Percentiles rank a stretch among this genome's conserved stretches.
Evolutionary conservation across 2,329 filamentous ascomycete species (phyloP).

Genomic region (Pseudogymnoascus sp.): DNA sequence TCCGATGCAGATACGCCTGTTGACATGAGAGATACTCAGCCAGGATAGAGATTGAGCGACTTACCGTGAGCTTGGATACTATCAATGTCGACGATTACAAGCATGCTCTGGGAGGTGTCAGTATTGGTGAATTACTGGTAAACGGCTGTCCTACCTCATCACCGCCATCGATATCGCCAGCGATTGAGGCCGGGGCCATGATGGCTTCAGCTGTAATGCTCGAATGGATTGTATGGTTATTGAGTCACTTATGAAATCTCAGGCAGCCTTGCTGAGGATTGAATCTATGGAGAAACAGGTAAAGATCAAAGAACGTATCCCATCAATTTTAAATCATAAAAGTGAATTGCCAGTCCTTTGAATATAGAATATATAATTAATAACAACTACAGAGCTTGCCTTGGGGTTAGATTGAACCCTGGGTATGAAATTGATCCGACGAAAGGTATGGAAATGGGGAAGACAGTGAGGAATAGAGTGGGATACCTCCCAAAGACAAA

Average conservation of each 20-base stretch:
- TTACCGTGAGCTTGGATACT: constrained; percentile 57
- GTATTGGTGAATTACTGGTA: background rate
- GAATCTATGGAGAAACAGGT: background rate
- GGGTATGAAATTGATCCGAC: background rate
- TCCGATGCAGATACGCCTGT: constrained; percentile 56
- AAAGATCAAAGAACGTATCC: background rate
- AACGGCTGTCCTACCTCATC: constrained; percentile 10
- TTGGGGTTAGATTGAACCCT: background rate
- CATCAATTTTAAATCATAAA: background rate
- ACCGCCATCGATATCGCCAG: constrained; percentile 10
- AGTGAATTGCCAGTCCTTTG: background rate
- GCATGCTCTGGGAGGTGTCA: background rate
- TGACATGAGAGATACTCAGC: background rate
- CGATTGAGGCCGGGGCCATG: background rate
- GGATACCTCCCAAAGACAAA: background rate
- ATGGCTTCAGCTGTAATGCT: background rate
- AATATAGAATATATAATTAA: background rate
- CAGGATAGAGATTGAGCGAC: background rate
- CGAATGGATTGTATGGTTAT: background rate
- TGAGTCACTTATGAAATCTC: background rate
- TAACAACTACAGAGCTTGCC: background rate
- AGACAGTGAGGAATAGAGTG: background rate
- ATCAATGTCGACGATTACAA: constrained; percentile 56
- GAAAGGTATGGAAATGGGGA: background rate
- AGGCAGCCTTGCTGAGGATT: background rate